A percentile compares a stretch with the other conserved stretches of the same genome.
Evolutionary conservation across 257 asterid genomes (phyloP).

Genomic region (Petunia axillaris): DNA sequence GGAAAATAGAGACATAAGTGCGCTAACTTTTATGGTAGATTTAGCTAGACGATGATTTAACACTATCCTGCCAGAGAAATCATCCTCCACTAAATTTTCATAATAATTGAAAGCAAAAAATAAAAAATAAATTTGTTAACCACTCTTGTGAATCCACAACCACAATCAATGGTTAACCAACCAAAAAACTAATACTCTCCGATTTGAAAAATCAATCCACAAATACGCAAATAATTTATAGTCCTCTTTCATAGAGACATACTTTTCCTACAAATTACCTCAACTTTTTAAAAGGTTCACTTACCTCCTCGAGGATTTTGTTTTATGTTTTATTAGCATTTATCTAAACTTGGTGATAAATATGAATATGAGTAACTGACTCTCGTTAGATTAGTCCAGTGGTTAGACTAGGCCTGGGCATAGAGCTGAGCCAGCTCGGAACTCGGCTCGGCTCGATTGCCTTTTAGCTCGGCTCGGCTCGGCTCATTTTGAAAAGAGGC

Average conservation of each 20-base stretch:
- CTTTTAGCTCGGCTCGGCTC: no score
- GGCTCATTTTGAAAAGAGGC: no score
- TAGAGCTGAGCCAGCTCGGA: no score
- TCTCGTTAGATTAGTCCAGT: no score
- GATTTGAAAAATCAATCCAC: background rate
- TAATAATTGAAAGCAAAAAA: background rate
- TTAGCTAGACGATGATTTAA: background rate
- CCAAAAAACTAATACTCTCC: background rate
- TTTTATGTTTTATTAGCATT: no score
- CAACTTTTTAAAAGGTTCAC: background rate
- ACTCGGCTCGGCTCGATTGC: no score
- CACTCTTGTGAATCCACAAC: background rate
- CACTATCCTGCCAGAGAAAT: background rate
- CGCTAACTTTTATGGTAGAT: no score
- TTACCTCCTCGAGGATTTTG: background rate
- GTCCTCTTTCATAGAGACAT: background rate
- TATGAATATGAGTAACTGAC: no score
- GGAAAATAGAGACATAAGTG: no score
- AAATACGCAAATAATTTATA: background rate
- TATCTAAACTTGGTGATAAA: background rate
- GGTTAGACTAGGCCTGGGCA: no score
- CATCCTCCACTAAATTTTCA: background rate
- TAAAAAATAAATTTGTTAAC: no score
- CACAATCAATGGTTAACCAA: background rate
- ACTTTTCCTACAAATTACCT: background rate